phyloP scores from a whole-genome alignment of 83 land plant species.

The Picea abies region DNA sequence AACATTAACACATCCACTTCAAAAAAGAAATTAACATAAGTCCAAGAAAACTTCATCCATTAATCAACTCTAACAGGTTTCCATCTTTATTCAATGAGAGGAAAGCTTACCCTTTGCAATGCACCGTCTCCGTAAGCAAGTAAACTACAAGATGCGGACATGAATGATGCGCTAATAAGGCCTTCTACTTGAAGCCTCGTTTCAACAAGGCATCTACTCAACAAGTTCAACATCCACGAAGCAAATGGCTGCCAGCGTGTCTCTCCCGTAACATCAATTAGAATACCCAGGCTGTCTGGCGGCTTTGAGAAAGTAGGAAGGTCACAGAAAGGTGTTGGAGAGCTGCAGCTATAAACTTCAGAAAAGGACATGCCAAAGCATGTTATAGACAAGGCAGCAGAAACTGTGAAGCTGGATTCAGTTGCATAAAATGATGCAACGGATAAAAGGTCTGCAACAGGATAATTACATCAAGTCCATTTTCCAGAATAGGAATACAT shows the following conservation, averaged over 20 bases:
- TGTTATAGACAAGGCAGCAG: constrained; percentile 48
- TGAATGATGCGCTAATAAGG: constrained; percentile 58
- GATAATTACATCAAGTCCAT: background rate
- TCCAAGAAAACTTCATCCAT: background rate
- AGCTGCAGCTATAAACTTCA: constrained; percentile 20
- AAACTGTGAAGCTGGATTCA: constrained; percentile 22
- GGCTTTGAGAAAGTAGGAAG: constrained; percentile 72
- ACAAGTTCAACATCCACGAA: constrained; percentile 65
- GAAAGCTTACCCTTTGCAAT: constrained; percentile 76
- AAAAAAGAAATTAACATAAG: background rate
- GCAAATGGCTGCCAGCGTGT: constrained; percentile 83
- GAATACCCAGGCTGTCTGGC: constrained; percentile 61
- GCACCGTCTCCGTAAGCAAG: constrained; percentile 75
- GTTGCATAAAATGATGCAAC: constrained; percentile 52
- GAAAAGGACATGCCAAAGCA: constrained; percentile 71
- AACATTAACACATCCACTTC: constrained; percentile 12
- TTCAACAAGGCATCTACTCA: constrained; percentile 70
- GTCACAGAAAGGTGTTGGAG: constrained; percentile 42
- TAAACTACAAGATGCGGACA: constrained; percentile 61
- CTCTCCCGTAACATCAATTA: constrained; percentile 63
- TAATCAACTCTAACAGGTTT: background rate
- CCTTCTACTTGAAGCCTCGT: constrained; percentile 84
- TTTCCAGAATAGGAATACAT: background rate
- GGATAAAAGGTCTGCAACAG: constrained; percentile 68
- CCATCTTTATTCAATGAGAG: background rate